Conservation (phyloP, 805 yeast species). For the Wickerhamomyces pijperi region DNA sequence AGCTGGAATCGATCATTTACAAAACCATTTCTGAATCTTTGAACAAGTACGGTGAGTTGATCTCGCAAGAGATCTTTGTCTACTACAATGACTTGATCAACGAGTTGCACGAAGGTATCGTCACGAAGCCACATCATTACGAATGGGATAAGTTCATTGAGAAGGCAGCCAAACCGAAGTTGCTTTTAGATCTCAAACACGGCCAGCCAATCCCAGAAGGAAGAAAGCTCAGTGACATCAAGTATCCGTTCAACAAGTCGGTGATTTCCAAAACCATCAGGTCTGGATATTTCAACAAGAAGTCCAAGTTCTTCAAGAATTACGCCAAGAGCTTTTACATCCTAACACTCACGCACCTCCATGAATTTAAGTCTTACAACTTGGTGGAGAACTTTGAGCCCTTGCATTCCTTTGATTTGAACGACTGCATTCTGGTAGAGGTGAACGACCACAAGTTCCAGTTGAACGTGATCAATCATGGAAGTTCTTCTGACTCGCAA, state of each 20-base stretch:
- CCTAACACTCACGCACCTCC: slow-evolving; percentile 74
- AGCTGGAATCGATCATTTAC: slow-evolving; percentile 77
- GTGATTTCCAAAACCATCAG: slow-evolving; percentile 57
- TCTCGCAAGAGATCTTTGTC: slow-evolving; percentile 64
- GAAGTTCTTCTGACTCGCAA: slow-evolving; percentile 53
- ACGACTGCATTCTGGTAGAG: slow-evolving; percentile 70
- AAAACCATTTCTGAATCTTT: slow-evolving; percentile 76
- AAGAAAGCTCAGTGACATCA: slow-evolving; percentile 49
- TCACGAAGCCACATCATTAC: slow-evolving; percentile 60
- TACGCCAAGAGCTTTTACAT: slow-evolving; percentile 85
- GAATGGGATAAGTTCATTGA: slow-evolving; percentile 84
- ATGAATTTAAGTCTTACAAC: slow-evolving; percentile 79
- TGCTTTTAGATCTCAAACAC: slow-evolving; percentile 19
- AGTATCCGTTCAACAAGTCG: slow-evolving; percentile 57
- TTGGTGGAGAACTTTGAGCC: slow-evolving; percentile 71
- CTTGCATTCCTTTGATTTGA: slow-evolving; percentile 65
- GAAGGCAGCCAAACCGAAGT: slow-evolving; percentile 57
- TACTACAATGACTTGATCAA: slow-evolving; percentile 57
- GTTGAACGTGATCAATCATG: slow-evolving; percentile 43
- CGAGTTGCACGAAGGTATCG: slow-evolving; percentile 54
- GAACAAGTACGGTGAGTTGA: slow-evolving; percentile 55
- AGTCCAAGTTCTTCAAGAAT: slow-evolving; percentile 81
- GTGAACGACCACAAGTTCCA: slow-evolving; percentile 61
- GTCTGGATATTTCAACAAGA: slow-evolving; percentile 72
- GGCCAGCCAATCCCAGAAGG: slow-evolving; percentile 42